Conservation (phyloP, 2,329 filamentous ascomycete species). For the Byssochlamys sp. region DNA sequence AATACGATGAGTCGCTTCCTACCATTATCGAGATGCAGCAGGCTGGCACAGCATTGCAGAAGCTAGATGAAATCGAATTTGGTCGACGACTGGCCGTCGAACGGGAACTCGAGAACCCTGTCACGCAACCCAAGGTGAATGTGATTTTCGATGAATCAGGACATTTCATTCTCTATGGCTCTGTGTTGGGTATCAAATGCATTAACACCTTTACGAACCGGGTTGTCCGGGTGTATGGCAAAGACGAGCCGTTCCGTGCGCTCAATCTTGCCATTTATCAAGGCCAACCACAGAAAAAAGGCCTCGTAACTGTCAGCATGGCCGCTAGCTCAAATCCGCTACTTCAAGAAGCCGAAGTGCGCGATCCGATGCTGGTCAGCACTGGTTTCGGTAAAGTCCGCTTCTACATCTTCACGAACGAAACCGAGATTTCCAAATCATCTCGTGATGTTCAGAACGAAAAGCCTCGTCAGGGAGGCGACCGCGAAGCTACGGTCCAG, state of each 20-base stretch:
- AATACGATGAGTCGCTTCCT: conserved; percentile 86
- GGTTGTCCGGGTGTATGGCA: conserved; percentile 79
- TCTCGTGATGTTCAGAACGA: conserved; percentile 91
- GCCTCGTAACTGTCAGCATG: conserved; percentile 89
- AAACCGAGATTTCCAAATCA: conserved; percentile 70
- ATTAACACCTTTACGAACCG: conserved; percentile 92
- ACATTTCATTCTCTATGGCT: conserved; percentile 89
- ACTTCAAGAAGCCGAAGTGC: conserved; percentile 77
- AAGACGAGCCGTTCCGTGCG: conserved; percentile 77
- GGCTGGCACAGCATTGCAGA: conserved; percentile 70
- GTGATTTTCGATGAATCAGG: conserved; percentile 93
- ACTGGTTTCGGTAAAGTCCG: conserved; percentile 80
- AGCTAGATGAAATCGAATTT: conserved; percentile 84
- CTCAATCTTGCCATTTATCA: conserved; percentile 83
- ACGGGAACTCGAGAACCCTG: conserved; percentile 66
- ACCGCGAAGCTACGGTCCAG: conserved; percentile 39
- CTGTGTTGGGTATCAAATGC: conserved; percentile 84
- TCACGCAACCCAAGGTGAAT: conserved; percentile 62
- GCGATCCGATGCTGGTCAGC: conserved; percentile 77
- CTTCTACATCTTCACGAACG: conserved; percentile 97
- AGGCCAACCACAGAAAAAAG: conserved; percentile 88
- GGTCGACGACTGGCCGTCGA: conserved; percentile 78
- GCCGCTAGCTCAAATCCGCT: conserved; percentile 89
- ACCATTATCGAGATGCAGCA: conserved; percentile 93
- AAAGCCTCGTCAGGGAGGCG: conserved; percentile 60